A percentile compares a stretch with the other conserved stretches of the same genome.
These are phyloP conservation scores for Setaria italica DNA, from an alignment of 202 grass and related monocot species.

Conservation along the genomic window DNA sequence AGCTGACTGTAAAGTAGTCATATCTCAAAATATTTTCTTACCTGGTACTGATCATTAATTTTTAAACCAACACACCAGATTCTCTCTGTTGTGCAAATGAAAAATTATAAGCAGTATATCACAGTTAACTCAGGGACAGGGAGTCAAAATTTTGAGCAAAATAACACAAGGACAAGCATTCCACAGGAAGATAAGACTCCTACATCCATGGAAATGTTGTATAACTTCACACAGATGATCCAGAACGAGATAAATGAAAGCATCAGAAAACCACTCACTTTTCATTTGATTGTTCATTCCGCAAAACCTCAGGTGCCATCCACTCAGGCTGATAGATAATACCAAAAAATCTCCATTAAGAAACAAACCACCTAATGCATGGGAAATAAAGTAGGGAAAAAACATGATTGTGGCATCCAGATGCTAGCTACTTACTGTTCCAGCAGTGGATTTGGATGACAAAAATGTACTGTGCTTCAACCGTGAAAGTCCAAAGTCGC, in stretches of 20 bases:
- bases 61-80: neutral
- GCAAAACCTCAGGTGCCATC: constrained; percentile 98
- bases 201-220: neutral
- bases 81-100: neutral
- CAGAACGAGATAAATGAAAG: constrained; percentile 20
- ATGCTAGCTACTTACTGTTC: constrained; percentile 75
- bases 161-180: constrained; percentile 27
- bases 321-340: constrained; percentile 81
- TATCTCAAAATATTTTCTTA: constrained; percentile 6
- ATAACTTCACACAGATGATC: constrained; percentile 18
- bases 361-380: constrained; percentile 8
- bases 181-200: constrained; percentile 11
- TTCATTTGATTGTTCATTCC: constrained; percentile 97
- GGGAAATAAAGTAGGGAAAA: constrained; percentile 32
- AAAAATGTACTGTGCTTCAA: constrained; percentile 99
- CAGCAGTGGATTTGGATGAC: constrained; percentile 98
- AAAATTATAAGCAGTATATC: neutral
- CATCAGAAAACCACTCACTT: constrained; percentile 68
- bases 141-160: neutral
- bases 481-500: constrained; percentile 98
- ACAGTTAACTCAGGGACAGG: neutral
- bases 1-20: neutral
- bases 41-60: neutral
- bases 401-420: constrained; percentile 20
- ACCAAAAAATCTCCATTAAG: constrained; percentile 36